Evolutionary conservation across 2,329 filamentous ascomycete species (phyloP).

Genomic region (Arthroderma sp.): DNA sequence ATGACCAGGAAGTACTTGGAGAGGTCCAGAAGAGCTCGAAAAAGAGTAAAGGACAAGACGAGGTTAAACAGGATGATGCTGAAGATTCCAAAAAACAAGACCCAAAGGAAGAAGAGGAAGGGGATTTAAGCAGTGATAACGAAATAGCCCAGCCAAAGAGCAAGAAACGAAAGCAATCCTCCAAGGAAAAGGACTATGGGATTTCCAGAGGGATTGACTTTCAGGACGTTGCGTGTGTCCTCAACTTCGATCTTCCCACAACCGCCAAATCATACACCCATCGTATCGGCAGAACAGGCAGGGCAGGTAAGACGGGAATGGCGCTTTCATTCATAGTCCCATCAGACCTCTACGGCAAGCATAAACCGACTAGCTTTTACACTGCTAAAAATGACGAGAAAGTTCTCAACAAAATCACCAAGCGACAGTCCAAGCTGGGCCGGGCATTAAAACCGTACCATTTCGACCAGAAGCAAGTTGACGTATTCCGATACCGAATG

Average conservation of each 20-base stretch:
- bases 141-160: conserved; percentile 16
- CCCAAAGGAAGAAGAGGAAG: conserved; percentile 6
- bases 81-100: conserved; percentile 11
- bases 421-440: conserved; percentile 63
- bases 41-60: conserved; percentile 15
- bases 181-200: conserved; percentile 76
- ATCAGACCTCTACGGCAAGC: conserved; percentile 67
- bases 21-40: conserved; percentile 24
- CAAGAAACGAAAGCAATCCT: conserved; percentile 52
- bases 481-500: conserved; percentile 90
- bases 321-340: conserved; percentile 92
- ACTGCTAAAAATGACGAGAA: conserved; percentile 73
- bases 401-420: conserved; percentile 64
- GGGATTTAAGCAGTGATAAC: conserved; percentile 25
- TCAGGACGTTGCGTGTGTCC: conserved; percentile 81
- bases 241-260: conserved; percentile 92
- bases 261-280: conserved; percentile 92
- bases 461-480: conserved; percentile 88
- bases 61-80: conserved; percentile 16
- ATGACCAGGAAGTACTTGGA: conserved; percentile 75
- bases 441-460: conserved; percentile 79
- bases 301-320: conserved; percentile 84
- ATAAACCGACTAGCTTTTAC: conserved; percentile 68
- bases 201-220: conserved; percentile 97
- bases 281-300: conserved; percentile 82